Evolutionary conservation across 805 yeast genomes (phyloP).

Genomic region (Yamadazyma philogaea): DNA sequence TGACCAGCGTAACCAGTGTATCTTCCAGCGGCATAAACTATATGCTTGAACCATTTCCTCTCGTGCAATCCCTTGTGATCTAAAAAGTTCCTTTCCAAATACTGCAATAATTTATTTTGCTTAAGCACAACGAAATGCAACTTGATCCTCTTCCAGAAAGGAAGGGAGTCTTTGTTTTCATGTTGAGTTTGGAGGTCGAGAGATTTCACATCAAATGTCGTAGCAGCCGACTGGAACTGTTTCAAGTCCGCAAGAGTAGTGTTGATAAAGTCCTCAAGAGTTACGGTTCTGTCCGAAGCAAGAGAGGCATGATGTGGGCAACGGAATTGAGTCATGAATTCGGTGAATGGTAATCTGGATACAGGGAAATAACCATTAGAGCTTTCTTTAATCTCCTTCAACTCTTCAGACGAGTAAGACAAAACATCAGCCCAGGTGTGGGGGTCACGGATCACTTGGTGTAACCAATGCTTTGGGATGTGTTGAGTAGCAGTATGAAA

Average conservation of each 20-base stretch:
- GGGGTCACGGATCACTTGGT: constrained; percentile 17
- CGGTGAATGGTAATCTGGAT: constrained; percentile 18
- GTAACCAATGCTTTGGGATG: constrained; percentile 36
- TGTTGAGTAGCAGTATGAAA: constrained; percentile 28
- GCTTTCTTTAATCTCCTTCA: constrained; percentile 13
- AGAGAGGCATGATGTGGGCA: constrained; percentile 12
- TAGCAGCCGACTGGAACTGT: constrained; percentile 21
- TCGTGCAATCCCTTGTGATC: constrained; percentile 44
- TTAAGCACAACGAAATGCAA: constrained; percentile 28
- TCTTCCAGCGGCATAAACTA: constrained; percentile 59
- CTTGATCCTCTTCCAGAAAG: constrained; percentile 34
- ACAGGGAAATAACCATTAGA: constrained; percentile 21
- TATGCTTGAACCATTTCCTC: constrained; percentile 62
- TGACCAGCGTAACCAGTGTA: constrained; percentile 49
- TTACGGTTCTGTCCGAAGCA: constrained; percentile 8
- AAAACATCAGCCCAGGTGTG: constrained; percentile 18
- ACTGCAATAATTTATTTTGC: constrained; percentile 37
- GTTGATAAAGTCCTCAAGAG: constrained; percentile 21
- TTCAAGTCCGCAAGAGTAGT: constrained; percentile 20
- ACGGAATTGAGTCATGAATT: constrained; percentile 12
- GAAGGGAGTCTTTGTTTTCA: constrained; percentile 30
- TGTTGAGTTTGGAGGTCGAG: constrained; percentile 26
- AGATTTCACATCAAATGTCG: constrained; percentile 27
- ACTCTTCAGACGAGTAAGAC: constrained; percentile 15
- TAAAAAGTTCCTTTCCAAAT: constrained; percentile 55